phyloP scores from a whole-genome alignment of 345 rosid genomes.

The Ailanthus altissimus region DNA sequence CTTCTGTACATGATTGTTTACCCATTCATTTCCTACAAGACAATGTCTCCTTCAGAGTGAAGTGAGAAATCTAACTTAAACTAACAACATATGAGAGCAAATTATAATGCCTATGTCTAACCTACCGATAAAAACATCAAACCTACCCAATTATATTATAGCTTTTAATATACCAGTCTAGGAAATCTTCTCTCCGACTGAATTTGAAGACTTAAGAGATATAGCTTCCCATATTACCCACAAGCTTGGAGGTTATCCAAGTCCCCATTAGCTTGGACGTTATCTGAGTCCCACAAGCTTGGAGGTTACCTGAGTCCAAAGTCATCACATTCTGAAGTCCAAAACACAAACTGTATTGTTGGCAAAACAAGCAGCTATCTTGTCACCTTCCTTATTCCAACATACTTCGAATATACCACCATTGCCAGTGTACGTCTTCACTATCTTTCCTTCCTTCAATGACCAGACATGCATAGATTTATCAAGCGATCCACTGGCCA shows the following conservation, averaged over 20 bases:
- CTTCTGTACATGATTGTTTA: constrained; percentile 20
- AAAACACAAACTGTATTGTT: constrained; percentile 81
- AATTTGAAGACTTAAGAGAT: background rate
- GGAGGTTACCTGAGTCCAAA: background rate
- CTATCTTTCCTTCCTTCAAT: constrained; percentile 81
- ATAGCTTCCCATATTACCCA: constrained; percentile 10
- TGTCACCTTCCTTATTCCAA: constrained; percentile 97
- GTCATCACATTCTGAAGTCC: constrained; percentile 78
- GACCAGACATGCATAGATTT: constrained; percentile 92
- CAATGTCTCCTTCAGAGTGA: background rate
- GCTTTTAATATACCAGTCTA: background rate
- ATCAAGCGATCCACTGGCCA: constrained; percentile 95
- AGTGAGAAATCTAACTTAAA: background rate
- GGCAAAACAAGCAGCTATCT: constrained; percentile 94
- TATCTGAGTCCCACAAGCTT: background rate
- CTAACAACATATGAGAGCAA: background rate
- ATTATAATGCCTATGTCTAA: constrained; percentile 10
- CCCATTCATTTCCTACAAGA: background rate
- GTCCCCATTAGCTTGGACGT: background rate
- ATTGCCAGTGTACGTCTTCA: constrained; percentile 83
- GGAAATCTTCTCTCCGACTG: background rate
- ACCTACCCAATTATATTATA: constrained; percentile 14
- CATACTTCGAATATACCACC: constrained; percentile 97
- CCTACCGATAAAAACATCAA: background rate
- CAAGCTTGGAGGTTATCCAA: background rate